These are phyloP conservation scores for Myxozyma sirexii DNA, from an alignment of 805 yeast genomes.

Conservation along the genomic window DNA sequence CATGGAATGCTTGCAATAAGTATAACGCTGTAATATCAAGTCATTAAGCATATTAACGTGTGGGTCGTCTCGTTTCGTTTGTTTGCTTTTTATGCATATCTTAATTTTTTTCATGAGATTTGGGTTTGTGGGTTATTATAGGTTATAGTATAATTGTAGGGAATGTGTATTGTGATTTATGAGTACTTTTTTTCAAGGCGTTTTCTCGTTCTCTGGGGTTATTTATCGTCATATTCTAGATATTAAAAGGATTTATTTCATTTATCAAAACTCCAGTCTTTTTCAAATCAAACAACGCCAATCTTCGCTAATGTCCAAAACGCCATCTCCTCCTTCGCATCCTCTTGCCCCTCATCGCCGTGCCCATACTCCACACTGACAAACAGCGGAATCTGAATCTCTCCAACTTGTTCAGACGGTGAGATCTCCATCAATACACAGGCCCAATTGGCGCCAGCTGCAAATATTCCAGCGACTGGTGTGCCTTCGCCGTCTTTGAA, in stretches of 20 bases:
- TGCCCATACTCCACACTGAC: constrained; percentile 28
- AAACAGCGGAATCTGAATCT: constrained; percentile 28
- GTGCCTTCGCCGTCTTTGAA: background rate
- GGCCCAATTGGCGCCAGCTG: constrained; percentile 30
- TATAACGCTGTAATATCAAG: background rate
- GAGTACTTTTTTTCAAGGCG: no score
- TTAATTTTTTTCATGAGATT: no score
- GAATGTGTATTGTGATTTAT: no score
- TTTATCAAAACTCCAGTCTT: no score
- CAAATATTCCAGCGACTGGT: constrained; percentile 15
- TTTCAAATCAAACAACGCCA: constrained; percentile 8
- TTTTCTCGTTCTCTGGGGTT: no score
- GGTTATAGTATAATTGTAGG: no score
- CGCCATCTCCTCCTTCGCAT: constrained; percentile 22
- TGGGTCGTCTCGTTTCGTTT: background rate
- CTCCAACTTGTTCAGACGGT: constrained; percentile 6
- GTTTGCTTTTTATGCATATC: background rate
- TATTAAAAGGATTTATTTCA: no score
- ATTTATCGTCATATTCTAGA: background rate
- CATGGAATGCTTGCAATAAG: background rate
- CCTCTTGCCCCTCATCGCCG: constrained; percentile 8
- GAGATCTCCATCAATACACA: constrained; percentile 28
- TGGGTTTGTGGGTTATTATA: no score
- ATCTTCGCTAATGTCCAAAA: constrained; percentile 19
- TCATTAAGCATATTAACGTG: background rate